These are phyloP conservation scores for Mollisiaceae sp. DNA, from an alignment of 2,329 filamentous ascomycete species.

Conservation along the genomic window DNA sequence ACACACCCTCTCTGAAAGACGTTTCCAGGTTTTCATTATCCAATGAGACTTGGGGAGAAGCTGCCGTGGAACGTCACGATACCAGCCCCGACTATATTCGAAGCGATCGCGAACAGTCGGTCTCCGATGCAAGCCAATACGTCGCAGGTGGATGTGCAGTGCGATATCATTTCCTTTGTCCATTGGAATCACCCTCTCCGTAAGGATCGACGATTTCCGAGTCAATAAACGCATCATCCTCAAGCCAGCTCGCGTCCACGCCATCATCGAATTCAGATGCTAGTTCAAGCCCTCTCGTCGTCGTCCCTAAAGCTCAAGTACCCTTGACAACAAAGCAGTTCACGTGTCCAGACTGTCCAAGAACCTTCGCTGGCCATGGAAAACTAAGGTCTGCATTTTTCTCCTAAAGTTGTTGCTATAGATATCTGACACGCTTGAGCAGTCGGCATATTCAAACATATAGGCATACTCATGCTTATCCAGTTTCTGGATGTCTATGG, in stretches of 20 bases:
- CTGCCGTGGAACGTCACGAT: slow-evolving; percentile 29
- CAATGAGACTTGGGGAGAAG: slow-evolving; percentile 27
- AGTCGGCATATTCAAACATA: slow-evolving; percentile 22
- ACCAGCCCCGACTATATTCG: slow-evolving; percentile 26
- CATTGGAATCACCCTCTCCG: slow-evolving; percentile 9
- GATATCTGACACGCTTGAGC: not conserved
- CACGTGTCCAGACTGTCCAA: slow-evolving; percentile 26
- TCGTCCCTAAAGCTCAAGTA: slow-evolving; percentile 8
- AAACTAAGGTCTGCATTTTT: slow-evolving; percentile 16
- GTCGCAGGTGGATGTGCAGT: slow-evolving; percentile 28
- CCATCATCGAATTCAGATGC: not conserved
- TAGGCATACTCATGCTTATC: slow-evolving; percentile 17
- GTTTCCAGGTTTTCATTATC: slow-evolving; percentile 23
- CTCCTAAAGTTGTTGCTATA: not conserved
- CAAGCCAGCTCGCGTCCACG: slow-evolving; percentile 11
- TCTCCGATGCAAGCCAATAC: slow-evolving; percentile 33
- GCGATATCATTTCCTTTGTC: slow-evolving; percentile 15
- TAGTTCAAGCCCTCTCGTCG: slow-evolving; percentile 3
- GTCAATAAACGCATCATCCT: slow-evolving; percentile 2
- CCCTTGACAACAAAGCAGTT: slow-evolving; percentile 12
- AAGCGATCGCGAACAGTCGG: slow-evolving; percentile 24
- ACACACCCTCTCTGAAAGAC: slow-evolving; percentile 31
- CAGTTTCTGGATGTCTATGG: slow-evolving; percentile 19
- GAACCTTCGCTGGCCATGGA: slow-evolving; percentile 12
- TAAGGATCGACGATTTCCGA: slow-evolving; percentile 8